These are phyloP conservation scores for Petasospora fabianii DNA, from an alignment of 1,139 yeast genomes.

Conservation along the genomic window DNA sequence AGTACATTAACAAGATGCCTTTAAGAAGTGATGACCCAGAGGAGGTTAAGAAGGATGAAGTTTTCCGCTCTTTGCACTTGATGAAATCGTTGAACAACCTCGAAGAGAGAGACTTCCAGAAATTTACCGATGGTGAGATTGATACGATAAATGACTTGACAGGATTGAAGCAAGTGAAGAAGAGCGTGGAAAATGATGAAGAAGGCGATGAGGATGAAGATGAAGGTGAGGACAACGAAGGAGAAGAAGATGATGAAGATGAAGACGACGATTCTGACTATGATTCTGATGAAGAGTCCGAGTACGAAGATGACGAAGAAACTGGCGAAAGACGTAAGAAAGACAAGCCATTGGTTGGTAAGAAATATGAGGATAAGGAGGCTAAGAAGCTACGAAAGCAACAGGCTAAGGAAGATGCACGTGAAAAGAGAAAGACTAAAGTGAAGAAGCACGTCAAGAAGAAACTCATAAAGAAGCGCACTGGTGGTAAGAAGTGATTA, in stretches of 20 bases:
- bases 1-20: conserved; percentile 44
- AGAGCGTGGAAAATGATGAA: conserved; percentile 23
- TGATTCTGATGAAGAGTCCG: conserved; percentile 35
- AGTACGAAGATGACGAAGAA: conserved; percentile 36
- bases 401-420: conserved; percentile 76
- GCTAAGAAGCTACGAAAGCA: conserved; percentile 80
- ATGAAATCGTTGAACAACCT: conserved; percentile 69
- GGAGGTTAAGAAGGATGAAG: conserved; percentile 68
- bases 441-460: conserved; percentile 92
- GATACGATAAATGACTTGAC: conserved; percentile 68
- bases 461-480: conserved; percentile 58
- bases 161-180: conserved; percentile 25
- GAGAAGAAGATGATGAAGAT: conserved; percentile 30
- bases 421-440: conserved; percentile 84
- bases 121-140: conserved; percentile 76
- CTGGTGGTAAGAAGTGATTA: conserved; percentile 17
- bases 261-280: conserved; percentile 34
- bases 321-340: conserved; percentile 40
- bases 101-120: conserved; percentile 85
- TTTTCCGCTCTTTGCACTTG: conserved; percentile 82
- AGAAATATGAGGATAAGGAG: conserved; percentile 80
- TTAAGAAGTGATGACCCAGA: conserved; percentile 49
- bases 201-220: conserved; percentile 23
- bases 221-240: conserved; percentile 32
- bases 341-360: conserved; percentile 55